phyloP scores from a whole-genome alignment of 768 basidiomycete genomes.

The Termitomyces sp. region DNA sequence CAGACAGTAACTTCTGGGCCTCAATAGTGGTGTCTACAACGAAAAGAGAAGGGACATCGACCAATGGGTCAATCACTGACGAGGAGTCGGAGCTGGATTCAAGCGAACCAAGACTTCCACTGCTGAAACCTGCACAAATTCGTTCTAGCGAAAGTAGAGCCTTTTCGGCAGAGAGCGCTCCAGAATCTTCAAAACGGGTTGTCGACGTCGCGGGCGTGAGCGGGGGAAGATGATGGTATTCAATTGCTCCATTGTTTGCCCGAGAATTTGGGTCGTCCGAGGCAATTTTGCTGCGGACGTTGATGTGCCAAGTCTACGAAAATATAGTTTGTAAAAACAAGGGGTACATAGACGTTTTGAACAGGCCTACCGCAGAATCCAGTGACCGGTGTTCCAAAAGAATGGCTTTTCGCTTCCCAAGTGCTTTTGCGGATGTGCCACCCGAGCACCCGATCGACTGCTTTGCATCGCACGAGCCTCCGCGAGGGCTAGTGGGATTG shows the following conservation, averaged over 20 bases:
- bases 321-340: not conserved
- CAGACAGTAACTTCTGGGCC: not conserved
- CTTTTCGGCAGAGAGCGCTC: constrained; percentile 6
- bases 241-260: not conserved
- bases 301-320: not conserved
- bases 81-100: constrained; percentile 15
- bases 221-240: not conserved
- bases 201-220: not conserved
- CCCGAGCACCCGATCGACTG: not conserved
- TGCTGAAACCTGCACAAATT: constrained; percentile 25
- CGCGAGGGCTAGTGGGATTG: constrained; percentile 3
- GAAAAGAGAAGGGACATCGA: not conserved
- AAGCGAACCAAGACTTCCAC: constrained; percentile 32
- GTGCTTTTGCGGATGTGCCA: constrained; percentile 15
- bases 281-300: not conserved
- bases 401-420: constrained; percentile 21
- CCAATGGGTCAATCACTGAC: not conserved
- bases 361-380: not conserved
- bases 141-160: constrained; percentile 20
- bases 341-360: not conserved
- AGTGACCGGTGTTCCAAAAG: not conserved
- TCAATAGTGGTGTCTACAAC: not conserved
- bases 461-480: not conserved
- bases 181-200: not conserved
- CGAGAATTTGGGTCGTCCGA: not conserved